Conservation (phyloP, 345 rosid genomes). For the Rubroshorea leprosula region DNA sequence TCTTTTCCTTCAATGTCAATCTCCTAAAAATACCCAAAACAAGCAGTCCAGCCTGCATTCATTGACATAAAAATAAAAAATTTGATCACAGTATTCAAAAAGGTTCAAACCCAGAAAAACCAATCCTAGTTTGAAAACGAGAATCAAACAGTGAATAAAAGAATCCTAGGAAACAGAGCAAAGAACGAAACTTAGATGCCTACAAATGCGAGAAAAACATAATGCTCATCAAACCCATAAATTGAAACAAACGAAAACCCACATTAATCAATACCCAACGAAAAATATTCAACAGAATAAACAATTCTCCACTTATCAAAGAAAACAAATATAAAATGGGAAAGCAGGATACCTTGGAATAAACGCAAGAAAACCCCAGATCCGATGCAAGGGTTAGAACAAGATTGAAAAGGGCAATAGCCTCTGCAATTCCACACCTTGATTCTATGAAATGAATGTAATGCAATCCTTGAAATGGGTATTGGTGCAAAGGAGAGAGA, state of each 20-base stretch:
- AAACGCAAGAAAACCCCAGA: neutral
- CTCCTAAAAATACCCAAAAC: neutral
- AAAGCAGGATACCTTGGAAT: slow-evolving; percentile 1
- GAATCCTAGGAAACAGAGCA: slow-evolving; percentile 1
- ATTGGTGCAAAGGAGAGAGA: neutral
- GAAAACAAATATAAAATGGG: neutral
- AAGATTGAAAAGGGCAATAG: neutral
- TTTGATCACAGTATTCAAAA: neutral
- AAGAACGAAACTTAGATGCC: neutral
- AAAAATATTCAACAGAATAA: slow-evolving; percentile 3
- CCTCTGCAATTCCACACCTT: neutral
- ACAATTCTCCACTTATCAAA: neutral
- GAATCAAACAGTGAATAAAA: neutral
- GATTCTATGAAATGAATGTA: neutral
- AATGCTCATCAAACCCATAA: slow-evolving; percentile 8
- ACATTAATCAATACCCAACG: slow-evolving; percentile 7
- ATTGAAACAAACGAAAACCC: neutral
- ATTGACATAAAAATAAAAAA: neutral
- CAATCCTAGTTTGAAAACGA: neutral
- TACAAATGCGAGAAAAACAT: slow-evolving; percentile 2
- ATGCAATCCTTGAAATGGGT: neutral
- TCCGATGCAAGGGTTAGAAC: neutral
- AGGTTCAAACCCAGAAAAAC: neutral
- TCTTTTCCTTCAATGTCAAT: neutral
- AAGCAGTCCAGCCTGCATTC: slow-evolving; percentile 15